Evolutionary conservation across 1,284 basidiomycete species (phyloP).

Genomic region (Pseudozyma thailandica): DNA sequence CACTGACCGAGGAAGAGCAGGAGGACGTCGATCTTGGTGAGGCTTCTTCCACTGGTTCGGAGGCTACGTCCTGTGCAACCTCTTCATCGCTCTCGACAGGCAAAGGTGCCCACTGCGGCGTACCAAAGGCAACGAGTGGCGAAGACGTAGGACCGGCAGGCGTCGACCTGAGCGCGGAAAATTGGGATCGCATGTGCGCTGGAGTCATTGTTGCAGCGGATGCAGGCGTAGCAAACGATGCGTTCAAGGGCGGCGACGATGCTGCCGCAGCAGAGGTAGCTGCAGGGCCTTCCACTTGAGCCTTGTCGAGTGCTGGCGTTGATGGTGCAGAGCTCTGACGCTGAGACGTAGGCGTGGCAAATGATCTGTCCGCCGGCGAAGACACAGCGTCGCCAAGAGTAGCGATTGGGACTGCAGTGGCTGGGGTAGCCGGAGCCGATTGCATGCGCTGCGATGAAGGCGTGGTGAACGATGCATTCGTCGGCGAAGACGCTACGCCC

Average conservation of each 20-base stretch:
- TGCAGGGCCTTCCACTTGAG: no score
- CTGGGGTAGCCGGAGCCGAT: conserved; percentile 1
- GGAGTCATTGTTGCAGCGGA: not conserved
- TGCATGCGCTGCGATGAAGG: not conserved
- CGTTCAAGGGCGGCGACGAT: no score
- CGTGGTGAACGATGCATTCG: not conserved
- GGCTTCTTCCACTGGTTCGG: conserved; percentile 7
- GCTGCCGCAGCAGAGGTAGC: no score
- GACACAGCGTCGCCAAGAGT: not conserved
- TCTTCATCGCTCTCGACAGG: not conserved
- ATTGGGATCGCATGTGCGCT: no score
- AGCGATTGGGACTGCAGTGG: not conserved
- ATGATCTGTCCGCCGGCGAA: not conserved
- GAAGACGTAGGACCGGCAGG: not conserved
- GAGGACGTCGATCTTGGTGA: not conserved
- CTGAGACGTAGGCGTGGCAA: not conserved
- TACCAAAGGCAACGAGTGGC: conserved; percentile 14
- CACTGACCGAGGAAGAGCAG: conserved; percentile 12
- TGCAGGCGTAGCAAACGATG: conserved; percentile 1
- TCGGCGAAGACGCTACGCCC: not conserved
- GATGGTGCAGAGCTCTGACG: no score
- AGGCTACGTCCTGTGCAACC: not conserved
- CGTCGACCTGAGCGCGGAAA: no score
- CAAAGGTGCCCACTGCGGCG: conserved; percentile 19
- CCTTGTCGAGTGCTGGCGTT: no score